These are phyloP conservation scores for Diaporthe citri DNA, from an alignment of 2,329 filamentous ascomycete species.

Conservation along the genomic window DNA sequence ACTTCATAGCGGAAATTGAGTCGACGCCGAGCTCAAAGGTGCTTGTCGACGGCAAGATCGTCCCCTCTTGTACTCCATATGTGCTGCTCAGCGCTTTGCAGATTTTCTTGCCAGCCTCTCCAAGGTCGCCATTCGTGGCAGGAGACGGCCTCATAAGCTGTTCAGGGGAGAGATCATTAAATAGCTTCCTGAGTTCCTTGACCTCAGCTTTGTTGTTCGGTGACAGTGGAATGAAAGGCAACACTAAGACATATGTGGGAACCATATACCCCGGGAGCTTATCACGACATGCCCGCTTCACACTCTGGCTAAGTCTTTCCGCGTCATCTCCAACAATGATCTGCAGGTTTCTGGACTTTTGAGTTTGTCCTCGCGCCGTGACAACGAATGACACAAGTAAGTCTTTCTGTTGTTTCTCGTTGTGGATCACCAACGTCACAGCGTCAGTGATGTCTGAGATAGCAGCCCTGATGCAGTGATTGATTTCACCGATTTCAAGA, in stretches of 20 bases:
- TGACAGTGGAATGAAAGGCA: slow-evolving; percentile 82
- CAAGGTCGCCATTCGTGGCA: slow-evolving; percentile 44
- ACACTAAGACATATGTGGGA: slow-evolving; percentile 82
- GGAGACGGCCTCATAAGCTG: slow-evolving; percentile 70
- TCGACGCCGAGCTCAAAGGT: slow-evolving; percentile 91
- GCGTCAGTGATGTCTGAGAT: slow-evolving; percentile 73
- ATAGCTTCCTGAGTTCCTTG: slow-evolving; percentile 76
- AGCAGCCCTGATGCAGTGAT: slow-evolving; percentile 79
- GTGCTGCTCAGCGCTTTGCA: slow-evolving; percentile 67
- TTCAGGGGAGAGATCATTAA: slow-evolving; percentile 69
- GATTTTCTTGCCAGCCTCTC: slow-evolving; percentile 60
- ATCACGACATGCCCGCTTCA: slow-evolving; percentile 74
- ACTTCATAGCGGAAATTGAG: slow-evolving; percentile 83
- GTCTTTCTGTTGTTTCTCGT: slow-evolving; percentile 82
- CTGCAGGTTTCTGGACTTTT: slow-evolving; percentile 38
- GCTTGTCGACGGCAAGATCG: slow-evolving; percentile 69
- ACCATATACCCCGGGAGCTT: slow-evolving; percentile 90
- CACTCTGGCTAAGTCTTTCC: slow-evolving; percentile 56
- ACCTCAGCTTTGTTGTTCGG: slow-evolving; percentile 91
- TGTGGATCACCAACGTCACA: slow-evolving; percentile 78
- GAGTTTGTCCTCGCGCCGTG: not conserved
- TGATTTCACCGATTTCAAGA: slow-evolving; percentile 92
- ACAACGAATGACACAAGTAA: slow-evolving; percentile 84
- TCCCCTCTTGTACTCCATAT: slow-evolving; percentile 55
- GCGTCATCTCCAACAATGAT: slow-evolving; percentile 50